Conservation (phyloP, 208 protist genomes). For the Naegleria lovaniensis region DNA sequence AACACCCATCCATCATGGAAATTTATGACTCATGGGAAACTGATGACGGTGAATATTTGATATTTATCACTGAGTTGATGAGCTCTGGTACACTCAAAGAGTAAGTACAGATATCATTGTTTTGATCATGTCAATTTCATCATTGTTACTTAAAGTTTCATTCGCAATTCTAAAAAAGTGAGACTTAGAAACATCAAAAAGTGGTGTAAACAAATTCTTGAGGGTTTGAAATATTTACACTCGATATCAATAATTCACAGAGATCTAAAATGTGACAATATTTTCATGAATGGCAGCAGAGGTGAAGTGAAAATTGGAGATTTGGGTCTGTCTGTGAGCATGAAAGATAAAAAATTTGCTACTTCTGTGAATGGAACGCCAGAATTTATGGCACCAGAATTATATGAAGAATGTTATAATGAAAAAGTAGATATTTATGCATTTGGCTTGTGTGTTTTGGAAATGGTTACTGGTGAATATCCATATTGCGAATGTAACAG, state of each 20-base stretch:
- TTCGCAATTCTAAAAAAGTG: slow-evolving; percentile 40
- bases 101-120: slow-evolving; percentile 42
- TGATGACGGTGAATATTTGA: slow-evolving; percentile 34
- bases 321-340: slow-evolving; percentile 56
- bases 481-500: slow-evolving; percentile 71
- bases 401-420: slow-evolving; percentile 70
- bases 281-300: slow-evolving; percentile 70
- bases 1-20: slow-evolving; percentile 65
- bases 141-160: slow-evolving; percentile 1
- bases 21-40: slow-evolving; percentile 60
- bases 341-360: slow-evolving; percentile 32
- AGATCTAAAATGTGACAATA: slow-evolving; percentile 81
- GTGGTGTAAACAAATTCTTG: slow-evolving; percentile 67
- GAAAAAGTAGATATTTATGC: slow-evolving; percentile 77
- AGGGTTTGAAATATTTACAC: slow-evolving; percentile 69
- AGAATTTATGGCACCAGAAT: slow-evolving; percentile 49
- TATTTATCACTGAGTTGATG: slow-evolving; percentile 80
- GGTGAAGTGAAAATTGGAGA: slow-evolving; percentile 71
- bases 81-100: slow-evolving; percentile 60
- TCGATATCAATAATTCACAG: slow-evolving; percentile 68
- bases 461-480: slow-evolving; percentile 72
- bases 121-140: not conserved
- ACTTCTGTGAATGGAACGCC: not conserved
- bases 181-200: slow-evolving; percentile 54
- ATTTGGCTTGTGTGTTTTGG: slow-evolving; percentile 76